Percentiles rank a stretch among this genome's conserved stretches.
These are phyloP conservation scores for Syzygium syzygioides DNA, from an alignment of 441 rosid genomes.

Conservation along the genomic window DNA sequence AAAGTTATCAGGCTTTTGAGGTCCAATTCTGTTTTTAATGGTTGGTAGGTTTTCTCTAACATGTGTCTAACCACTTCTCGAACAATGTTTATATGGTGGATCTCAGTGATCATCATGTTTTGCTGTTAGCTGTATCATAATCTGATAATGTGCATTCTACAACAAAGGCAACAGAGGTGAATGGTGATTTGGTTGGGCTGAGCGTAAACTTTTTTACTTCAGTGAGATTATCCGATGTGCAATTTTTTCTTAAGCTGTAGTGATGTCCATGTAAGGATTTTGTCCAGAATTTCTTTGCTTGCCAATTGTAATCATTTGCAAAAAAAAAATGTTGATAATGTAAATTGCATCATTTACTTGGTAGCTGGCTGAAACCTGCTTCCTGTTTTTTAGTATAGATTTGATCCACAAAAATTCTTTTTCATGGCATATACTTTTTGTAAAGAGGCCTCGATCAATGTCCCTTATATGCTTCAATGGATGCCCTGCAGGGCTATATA, in stretches of 20 bases:
- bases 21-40: not conserved
- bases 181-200: not conserved
- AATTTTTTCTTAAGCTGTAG: not conserved
- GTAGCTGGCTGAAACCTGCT: not conserved
- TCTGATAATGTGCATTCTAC: not conserved
- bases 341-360: not conserved
- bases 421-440: not conserved
- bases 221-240: not conserved
- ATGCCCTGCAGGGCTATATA: slow-evolving; percentile 38
- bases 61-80: not conserved
- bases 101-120: not conserved
- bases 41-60: not conserved
- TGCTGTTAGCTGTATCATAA: not conserved
- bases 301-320: not conserved
- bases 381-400: not conserved
- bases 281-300: not conserved
- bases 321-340: not conserved
- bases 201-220: not conserved
- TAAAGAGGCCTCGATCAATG: not conserved
- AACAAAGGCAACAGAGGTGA: not conserved
- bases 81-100: not conserved
- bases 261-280: not conserved
- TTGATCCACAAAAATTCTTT: not conserved
- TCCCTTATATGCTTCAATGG: slow-evolving; percentile 3
- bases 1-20: not conserved